These are phyloP conservation scores for Phytophthora tentaculata DNA, from an alignment of 352 stramenopile species.

Conservation along the genomic window DNA sequence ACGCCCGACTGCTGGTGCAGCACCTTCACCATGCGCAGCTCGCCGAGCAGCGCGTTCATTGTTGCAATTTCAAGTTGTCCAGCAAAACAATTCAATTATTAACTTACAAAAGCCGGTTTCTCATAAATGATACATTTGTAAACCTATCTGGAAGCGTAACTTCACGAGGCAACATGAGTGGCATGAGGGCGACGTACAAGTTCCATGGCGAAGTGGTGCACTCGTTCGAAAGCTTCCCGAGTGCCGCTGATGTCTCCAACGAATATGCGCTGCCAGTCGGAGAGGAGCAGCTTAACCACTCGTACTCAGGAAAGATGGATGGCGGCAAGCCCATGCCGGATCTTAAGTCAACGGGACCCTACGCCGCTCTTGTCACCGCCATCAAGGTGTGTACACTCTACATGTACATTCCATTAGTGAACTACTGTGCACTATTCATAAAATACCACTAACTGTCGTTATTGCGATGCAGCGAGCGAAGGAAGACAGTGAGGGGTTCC, in stretches of 20 bases:
- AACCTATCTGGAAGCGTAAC: background rate
- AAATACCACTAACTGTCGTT: no score
- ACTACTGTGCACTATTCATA: no score
- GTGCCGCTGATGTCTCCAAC: constrained; percentile 61
- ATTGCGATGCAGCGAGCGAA: constrained; percentile 60
- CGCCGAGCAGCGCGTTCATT: constrained; percentile 44
- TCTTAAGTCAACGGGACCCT: constrained; percentile 72
- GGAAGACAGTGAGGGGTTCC: constrained; percentile 78
- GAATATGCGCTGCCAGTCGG: constrained; percentile 51
- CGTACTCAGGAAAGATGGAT: constrained; percentile 76
- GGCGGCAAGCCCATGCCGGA: constrained; percentile 59
- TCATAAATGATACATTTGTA: background rate
- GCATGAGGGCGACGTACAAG: constrained; percentile 66
- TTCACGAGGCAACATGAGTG: constrained; percentile 41
- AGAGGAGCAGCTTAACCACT: constrained; percentile 65
- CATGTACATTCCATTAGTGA: no score
- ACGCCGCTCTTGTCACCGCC: constrained; percentile 73
- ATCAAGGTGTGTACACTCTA: constrained; percentile 56
- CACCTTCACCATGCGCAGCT: constrained; percentile 80
- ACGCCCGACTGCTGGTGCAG: constrained; percentile 69
- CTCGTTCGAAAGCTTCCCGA: constrained; percentile 72
- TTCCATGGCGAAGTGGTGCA: constrained; percentile 78
- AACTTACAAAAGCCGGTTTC: background rate
- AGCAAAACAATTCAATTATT: no score
- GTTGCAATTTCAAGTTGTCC: constrained; percentile 23